phyloP scores from a whole-genome alignment of 2,329 filamentous ascomycete genomes.

The Myrmaecium sp. region DNA sequence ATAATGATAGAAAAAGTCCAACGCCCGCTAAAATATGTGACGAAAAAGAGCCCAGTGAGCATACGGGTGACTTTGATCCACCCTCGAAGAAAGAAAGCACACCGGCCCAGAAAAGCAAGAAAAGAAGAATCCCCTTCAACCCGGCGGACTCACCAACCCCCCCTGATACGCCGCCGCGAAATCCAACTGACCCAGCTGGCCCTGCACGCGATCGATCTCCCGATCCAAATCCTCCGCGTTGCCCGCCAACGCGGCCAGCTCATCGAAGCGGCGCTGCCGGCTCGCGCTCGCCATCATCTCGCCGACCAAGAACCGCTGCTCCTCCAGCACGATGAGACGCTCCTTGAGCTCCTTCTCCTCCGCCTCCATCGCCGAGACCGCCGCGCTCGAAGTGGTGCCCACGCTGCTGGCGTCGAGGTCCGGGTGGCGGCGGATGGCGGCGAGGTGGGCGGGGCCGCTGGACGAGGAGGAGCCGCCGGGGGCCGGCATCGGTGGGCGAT shows the following conservation, averaged over 20 bases:
- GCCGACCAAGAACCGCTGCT: conserved; percentile 77
- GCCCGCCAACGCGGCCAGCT: conserved; percentile 60
- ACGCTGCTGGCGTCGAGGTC: conserved; percentile 34
- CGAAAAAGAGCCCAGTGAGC: no score
- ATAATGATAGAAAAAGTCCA: no score
- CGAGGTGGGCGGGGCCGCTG: conserved; percentile 33
- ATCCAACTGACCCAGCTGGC: conserved; percentile 51
- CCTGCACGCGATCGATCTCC: conserved; percentile 55
- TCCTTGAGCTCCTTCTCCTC: conserved; percentile 75
- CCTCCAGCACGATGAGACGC: conserved; percentile 66
- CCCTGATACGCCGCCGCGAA: conserved; percentile 34
- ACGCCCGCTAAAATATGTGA: no score
- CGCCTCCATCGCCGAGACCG: conserved; percentile 51
- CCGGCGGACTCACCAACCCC: conserved; percentile 10
- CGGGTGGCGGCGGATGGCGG: conserved; percentile 42
- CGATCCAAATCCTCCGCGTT: conserved; percentile 69
- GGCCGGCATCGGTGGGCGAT: conserved; percentile 11
- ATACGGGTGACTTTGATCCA: no score
- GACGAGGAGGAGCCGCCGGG: conserved; percentile 16
- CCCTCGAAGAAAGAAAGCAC: no score
- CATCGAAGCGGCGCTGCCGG: conserved; percentile 65
- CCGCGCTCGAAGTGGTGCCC: conserved; percentile 37
- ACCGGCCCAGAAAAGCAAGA: no score
- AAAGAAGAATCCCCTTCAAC: no score
- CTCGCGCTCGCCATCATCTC: conserved; percentile 70